Conservation (phyloP, 139 green algal genomes). For the Asterochloris erici region DNA sequence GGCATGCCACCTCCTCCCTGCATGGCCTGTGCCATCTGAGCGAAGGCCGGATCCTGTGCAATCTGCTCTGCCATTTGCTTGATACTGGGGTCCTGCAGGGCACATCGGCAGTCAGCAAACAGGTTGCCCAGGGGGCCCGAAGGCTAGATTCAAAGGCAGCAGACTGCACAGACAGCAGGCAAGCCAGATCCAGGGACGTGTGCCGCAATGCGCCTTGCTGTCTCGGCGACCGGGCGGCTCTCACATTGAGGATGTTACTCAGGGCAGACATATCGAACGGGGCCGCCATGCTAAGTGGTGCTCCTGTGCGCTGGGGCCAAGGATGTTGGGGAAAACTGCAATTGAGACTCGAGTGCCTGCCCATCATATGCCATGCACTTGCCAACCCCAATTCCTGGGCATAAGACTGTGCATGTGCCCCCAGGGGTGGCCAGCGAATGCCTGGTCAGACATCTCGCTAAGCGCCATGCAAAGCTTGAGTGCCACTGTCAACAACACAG, state of each 20-base stretch:
- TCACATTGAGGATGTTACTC: conserved; percentile 58
- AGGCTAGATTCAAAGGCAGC: not conserved
- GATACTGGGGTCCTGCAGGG: conserved; percentile 63
- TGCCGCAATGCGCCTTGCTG: not conserved
- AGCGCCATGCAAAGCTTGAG: too few relatives aligned
- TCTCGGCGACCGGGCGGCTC: not conserved
- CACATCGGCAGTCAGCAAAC: not conserved
- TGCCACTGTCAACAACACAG: too few relatives aligned
- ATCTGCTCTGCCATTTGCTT: conserved; percentile 84
- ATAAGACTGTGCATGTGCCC: not conserved
- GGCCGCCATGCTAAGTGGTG: not conserved
- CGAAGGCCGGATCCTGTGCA: conserved; percentile 65
- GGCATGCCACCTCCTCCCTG: conserved; percentile 39
- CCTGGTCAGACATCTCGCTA: not conserved
- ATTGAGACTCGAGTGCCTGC: not conserved
- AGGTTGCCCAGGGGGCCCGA: not conserved
- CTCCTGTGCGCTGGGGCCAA: not conserved
- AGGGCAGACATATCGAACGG: conserved; percentile 63
- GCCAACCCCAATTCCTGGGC: not conserved
- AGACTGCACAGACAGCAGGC: not conserved
- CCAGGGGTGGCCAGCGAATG: not conserved
- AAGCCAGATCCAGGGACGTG: not conserved
- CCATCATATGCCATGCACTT: not conserved
- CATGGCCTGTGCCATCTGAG: conserved; percentile 61
- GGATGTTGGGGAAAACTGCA: not conserved